Conservation (phyloP, 768 basidiomycete genomes). For the Collybia sordida region DNA sequence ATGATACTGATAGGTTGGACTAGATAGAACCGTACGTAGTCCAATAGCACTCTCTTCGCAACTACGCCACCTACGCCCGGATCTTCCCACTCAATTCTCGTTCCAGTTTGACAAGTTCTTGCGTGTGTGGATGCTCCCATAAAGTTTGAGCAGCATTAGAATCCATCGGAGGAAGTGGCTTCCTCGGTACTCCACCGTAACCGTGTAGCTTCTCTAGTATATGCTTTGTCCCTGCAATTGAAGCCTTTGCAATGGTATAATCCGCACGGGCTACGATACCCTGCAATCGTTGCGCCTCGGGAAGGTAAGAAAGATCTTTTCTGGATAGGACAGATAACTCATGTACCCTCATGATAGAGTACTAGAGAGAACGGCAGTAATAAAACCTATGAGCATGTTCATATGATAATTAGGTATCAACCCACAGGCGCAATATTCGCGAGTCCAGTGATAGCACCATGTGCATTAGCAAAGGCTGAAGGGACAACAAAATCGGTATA, state of each 20-base stretch:
- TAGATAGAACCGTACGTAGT: too few species aligned
- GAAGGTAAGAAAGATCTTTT: conserved; percentile 54
- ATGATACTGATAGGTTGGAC: neutral
- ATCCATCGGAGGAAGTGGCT: conserved; percentile 71
- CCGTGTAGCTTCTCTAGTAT: conserved; percentile 73
- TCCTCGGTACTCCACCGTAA: conserved; percentile 79
- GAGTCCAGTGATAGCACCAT: conserved; percentile 90
- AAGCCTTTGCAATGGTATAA: conserved; percentile 72
- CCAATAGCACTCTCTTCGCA: too few species aligned
- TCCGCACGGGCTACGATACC: conserved; percentile 81
- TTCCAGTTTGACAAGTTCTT: conserved; percentile 67
- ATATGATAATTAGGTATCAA: conserved; percentile 12
- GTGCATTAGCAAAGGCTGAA: conserved; percentile 67
- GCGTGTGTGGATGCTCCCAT: conserved; percentile 73
- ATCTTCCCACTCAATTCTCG: conserved; percentile 48
- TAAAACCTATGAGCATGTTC: conserved; percentile 1
- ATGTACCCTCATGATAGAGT: conserved; percentile 59
- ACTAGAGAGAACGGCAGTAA: conserved; percentile 33
- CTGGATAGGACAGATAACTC: conserved; percentile 58
- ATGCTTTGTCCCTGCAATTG: conserved; percentile 83
- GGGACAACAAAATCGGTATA: conserved; percentile 83
- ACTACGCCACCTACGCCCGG: conserved; percentile 8
- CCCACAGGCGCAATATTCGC: conserved; percentile 79
- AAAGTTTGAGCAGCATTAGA: conserved; percentile 54
- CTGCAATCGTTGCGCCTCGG: conserved; percentile 74